phyloP scores from a whole-genome alignment of 495 filamentous ascomycete genomes.

The Coniosporium apollinis region DNA sequence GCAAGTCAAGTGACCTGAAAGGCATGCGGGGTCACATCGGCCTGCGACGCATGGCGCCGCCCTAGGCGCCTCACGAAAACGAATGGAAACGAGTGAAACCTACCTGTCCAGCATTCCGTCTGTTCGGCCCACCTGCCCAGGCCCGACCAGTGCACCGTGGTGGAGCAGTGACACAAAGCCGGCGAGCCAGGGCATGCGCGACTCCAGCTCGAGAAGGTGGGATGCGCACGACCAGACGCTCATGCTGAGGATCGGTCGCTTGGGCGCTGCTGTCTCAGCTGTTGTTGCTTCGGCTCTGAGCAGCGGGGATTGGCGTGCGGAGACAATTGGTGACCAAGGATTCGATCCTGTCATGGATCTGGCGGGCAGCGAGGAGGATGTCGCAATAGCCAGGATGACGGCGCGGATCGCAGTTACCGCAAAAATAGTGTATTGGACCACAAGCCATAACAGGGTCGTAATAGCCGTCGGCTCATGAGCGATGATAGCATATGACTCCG shows the following conservation, averaged over 20 bases:
- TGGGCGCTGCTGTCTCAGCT: slow-evolving; percentile 10
- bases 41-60: slow-evolving; percentile 5
- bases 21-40: slow-evolving; percentile 35
- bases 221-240: slow-evolving; percentile 52
- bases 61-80: slow-evolving; percentile 7
- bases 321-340: not conserved
- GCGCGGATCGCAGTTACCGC: slow-evolving; percentile 47
- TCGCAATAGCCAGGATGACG: slow-evolving; percentile 33
- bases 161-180: slow-evolving; percentile 56
- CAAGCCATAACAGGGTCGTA: slow-evolving; percentile 44
- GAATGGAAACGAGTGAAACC: slow-evolving; percentile 27
- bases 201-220: slow-evolving; percentile 49
- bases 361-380: slow-evolving; percentile 35
- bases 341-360: slow-evolving; percentile 16
- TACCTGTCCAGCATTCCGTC: slow-evolving; percentile 80
- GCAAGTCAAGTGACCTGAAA: slow-evolving; percentile 51
- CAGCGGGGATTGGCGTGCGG: not conserved
- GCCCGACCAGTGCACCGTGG: slow-evolving; percentile 50
- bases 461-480: not conserved
- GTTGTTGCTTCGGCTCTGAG: not conserved
- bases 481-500: slow-evolving; percentile 3
- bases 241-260: slow-evolving; percentile 59
- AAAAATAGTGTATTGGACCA: slow-evolving; percentile 53
- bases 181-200: slow-evolving; percentile 73
- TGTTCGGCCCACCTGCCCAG: slow-evolving; percentile 53